Conservation (phyloP, 768 basidiomycete species). For the Trametes sanguinea region DNA sequence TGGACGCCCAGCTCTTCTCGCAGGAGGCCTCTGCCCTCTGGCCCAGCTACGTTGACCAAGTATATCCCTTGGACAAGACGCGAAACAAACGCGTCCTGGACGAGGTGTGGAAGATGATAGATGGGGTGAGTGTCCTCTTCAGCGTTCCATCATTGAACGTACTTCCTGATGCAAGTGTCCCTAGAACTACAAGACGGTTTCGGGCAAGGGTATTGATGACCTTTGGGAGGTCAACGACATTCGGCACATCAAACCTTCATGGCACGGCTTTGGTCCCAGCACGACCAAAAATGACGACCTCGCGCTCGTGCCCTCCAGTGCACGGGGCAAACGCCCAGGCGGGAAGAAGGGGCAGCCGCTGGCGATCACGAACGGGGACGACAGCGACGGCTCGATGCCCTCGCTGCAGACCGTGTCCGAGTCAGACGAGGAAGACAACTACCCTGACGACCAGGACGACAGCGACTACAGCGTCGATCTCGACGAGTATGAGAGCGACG, state of each 20-base stretch:
- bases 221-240: slow-evolving; percentile 65
- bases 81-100: slow-evolving; percentile 52
- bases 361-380: slow-evolving; percentile 53
- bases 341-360: slow-evolving; percentile 44
- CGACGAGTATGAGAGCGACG: slow-evolving; percentile 36
- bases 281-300: slow-evolving; percentile 33
- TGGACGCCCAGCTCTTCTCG: slow-evolving; percentile 68
- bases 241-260: slow-evolving; percentile 56
- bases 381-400: slow-evolving; percentile 63
- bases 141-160: not conserved
- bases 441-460: slow-evolving; percentile 44
- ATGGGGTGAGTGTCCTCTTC: slow-evolving; percentile 45
- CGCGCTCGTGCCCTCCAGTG: slow-evolving; percentile 28
- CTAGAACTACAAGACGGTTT: slow-evolving; percentile 59
- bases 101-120: slow-evolving; percentile 64
- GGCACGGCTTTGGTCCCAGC: slow-evolving; percentile 48
- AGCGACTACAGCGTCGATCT: slow-evolving; percentile 37
- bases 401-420: slow-evolving; percentile 66
- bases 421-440: slow-evolving; percentile 52
- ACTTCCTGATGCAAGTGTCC: not conserved
- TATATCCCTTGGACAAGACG: slow-evolving; percentile 61
- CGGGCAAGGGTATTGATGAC: slow-evolving; percentile 57
- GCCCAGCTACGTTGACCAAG: slow-evolving; percentile 53
- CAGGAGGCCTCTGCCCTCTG: slow-evolving; percentile 53
- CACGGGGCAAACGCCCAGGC: slow-evolving; percentile 24